Conservation (phyloP, 192 early-diverging fungal species). For the Backusella morwellensis region DNA sequence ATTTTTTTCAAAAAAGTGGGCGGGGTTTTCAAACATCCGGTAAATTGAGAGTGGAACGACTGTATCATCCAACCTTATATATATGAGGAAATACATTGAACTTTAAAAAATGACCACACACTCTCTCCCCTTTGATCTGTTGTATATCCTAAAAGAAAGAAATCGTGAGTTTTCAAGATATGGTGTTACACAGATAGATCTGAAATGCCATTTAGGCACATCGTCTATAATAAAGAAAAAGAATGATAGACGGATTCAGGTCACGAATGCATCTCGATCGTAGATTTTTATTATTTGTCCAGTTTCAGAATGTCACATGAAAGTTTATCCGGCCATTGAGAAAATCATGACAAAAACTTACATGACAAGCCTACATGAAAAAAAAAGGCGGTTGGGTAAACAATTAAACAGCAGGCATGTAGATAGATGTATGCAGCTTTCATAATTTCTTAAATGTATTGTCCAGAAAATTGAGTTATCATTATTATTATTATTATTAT, state of each 20-base stretch:
- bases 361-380: not conserved
- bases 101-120: not conserved
- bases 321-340: not conserved
- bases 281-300: not conserved
- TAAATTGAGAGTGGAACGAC: too few relatives aligned
- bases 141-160: not conserved
- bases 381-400: not conserved
- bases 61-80: too few relatives aligned
- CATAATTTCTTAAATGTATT: not conserved
- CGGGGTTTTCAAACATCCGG: too few relatives aligned
- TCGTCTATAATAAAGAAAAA: not conserved
- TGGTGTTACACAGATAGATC: not conserved
- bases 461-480: not conserved
- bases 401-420: not conserved
- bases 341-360: not conserved
- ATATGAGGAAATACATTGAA: not conserved
- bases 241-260: not conserved
- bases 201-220: not conserved
- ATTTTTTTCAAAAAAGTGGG: too few relatives aligned
- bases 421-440: not conserved
- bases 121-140: not conserved
- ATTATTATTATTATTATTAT: not conserved
- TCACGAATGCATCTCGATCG: not conserved
- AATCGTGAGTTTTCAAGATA: not conserved
- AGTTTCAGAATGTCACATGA: not conserved